A percentile compares a stretch with the other conserved stretches of the same genome.
Evolutionary conservation across 192 early-diverging fungal species (phyloP).

Genomic region (Geranomyces variabilis): DNA sequence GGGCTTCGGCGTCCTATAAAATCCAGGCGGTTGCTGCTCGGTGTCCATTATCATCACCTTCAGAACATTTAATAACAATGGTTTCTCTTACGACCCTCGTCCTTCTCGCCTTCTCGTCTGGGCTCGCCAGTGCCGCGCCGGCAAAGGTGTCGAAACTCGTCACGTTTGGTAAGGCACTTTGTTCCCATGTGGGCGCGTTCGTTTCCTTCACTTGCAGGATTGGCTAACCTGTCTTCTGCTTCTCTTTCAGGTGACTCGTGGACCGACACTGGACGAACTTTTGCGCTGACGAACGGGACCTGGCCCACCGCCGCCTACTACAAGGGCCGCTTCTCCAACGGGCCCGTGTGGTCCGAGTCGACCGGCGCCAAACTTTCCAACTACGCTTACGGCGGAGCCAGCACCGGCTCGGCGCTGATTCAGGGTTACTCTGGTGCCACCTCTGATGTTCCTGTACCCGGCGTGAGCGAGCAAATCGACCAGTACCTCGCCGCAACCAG

Average conservation of each 20-base stretch:
- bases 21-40: no score
- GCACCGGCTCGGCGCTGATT: neutral
- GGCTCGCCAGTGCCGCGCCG: no score
- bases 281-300: slow-evolving; percentile 14
- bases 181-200: no score
- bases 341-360: slow-evolving; percentile 24
- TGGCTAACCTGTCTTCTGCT: no score
- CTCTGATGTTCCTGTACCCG: slow-evolving; percentile 14
- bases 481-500: slow-evolving; percentile 15
- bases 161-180: no score
- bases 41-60: no score
- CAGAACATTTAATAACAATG: no score
- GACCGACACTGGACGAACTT: slow-evolving; percentile 31
- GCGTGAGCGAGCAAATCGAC: slow-evolving; percentile 26
- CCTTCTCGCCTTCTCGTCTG: no score
- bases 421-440: slow-evolving; percentile 30
- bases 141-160: no score
- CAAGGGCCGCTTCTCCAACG: slow-evolving; percentile 36
- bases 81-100: no score
- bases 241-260: slow-evolving; percentile 18
- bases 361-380: neutral
- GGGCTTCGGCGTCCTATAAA: no score
- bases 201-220: no score
- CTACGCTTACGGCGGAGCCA: slow-evolving; percentile 25
- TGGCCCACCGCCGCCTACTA: slow-evolving; percentile 23